A percentile compares a stretch with the other conserved stretches of the same genome.
phyloP scores from a whole-genome alignment of 2,329 filamentous ascomycete genomes.

The Myrmaecium sp. region DNA sequence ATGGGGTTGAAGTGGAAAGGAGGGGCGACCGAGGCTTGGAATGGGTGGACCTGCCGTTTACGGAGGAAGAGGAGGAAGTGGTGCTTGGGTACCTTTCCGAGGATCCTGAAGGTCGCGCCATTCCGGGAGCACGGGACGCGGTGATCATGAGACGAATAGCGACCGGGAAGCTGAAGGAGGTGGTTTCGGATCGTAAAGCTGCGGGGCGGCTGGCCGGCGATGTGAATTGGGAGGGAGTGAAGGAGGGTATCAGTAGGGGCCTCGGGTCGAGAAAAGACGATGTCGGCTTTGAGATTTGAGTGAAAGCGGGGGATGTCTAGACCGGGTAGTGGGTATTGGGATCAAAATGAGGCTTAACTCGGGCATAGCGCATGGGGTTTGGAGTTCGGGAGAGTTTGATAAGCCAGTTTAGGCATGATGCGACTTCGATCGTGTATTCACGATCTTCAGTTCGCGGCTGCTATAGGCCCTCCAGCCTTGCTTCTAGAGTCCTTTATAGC shows the following conservation, averaged over 20 bases:
- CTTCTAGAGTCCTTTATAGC: too few species aligned
- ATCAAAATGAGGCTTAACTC: too few species aligned
- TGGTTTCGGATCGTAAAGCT: slow-evolving; percentile 16
- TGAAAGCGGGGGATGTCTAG: too few species aligned
- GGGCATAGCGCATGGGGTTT: too few species aligned
- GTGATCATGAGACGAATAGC: slow-evolving; percentile 58
- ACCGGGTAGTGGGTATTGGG: too few species aligned
- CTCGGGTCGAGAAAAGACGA: slow-evolving; percentile 18
- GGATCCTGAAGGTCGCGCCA: slow-evolving; percentile 46
- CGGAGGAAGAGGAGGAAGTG: slow-evolving; percentile 53
- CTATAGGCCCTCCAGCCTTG: too few species aligned
- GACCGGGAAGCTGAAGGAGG: slow-evolving; percentile 40
- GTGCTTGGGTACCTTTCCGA: slow-evolving; percentile 50
- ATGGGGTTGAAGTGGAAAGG: slow-evolving; percentile 7
- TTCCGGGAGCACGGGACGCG: slow-evolving; percentile 53
- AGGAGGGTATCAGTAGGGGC: slow-evolving; percentile 18
- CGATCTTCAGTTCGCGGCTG: too few species aligned
- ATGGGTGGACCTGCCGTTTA: slow-evolving; percentile 57
- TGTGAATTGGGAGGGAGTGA: slow-evolving; percentile 33
- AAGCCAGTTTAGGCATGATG: too few species aligned
- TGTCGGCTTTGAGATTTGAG: too few species aligned
- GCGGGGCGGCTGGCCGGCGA: slow-evolving; percentile 28
- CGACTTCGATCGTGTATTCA: too few species aligned
- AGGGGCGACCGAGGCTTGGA: slow-evolving; percentile 45
- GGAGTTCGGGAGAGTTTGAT: too few species aligned